Evolutionary conservation across 768 basidiomycete species (phyloP), one percentile per base, ranked within the genome.

Genomic region (Pisolithus orientalis): DNA sequence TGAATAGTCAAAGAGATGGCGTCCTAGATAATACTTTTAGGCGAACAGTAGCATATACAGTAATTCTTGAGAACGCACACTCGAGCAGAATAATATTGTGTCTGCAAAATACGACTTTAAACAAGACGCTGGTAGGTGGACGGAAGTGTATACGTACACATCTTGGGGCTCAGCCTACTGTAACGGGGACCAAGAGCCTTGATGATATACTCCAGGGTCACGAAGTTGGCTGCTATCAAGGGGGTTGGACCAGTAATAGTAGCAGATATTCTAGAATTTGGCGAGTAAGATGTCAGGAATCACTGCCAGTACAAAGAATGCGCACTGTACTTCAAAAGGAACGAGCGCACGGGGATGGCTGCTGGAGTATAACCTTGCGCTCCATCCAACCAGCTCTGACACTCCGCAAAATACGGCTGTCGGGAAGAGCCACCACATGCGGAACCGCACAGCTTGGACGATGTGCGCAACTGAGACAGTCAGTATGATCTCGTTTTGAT

Each of bases 1-100:
- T 88, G 85, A 2, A 85, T 65, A n/a, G 80, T 65, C 27, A 88
- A 72, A 9, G 84, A 77, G 32, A 82, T 62, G 17, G 84, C 60
- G 56, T 87, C 86, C 62, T 67, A 44, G 7, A 46, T 16, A 21
- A 44, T 16, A n/a, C 44, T n/a, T 21, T 21, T 53, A 47, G 47
- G 43, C 2, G 5, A 32, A 5, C 13, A 39, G 21, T 28, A n/a
- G 21, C 14, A 27, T 11, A 42, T 11, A 13, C 25, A 17, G 27
- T 8, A 44, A 14, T 24, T 27, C 21, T 1, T 32, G 29, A 49
- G 14, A 47, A 44, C 65, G 40, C 54, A 68, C 67, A 52, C 70
- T 74, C 16, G 66, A 66, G 39, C 66, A 61, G 57, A 80, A 78
- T 16, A 78, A 61, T 34, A 69, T 70, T 4, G 72, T 70, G 56